Evolutionary conservation across 2,329 filamentous ascomycete species (phyloP).

Genomic region (Aspergillus pseudoglaucus): DNA sequence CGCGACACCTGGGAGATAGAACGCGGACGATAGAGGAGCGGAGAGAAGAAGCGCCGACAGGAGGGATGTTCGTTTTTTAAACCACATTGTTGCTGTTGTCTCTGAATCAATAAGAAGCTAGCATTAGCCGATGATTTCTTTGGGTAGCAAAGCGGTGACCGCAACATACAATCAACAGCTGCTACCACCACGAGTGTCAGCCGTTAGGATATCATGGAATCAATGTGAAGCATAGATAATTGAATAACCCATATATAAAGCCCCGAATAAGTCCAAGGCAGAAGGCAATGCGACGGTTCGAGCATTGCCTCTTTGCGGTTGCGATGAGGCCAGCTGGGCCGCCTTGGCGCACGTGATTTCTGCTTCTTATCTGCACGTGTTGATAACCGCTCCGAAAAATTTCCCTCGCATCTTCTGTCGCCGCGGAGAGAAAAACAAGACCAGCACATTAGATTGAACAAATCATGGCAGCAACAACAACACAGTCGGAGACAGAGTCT

Average conservation of each 20-base stretch:
- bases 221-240: not conserved
- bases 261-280: not conserved
- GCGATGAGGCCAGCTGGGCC: slow-evolving; percentile 12
- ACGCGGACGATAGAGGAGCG: slow-evolving; percentile 52
- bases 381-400: slow-evolving; percentile 18
- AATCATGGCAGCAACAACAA: slow-evolving; percentile 20
- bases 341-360: slow-evolving; percentile 13
- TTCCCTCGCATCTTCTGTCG: slow-evolving; percentile 10
- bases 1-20: slow-evolving; percentile 94
- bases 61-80: slow-evolving; percentile 23
- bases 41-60: slow-evolving; percentile 26
- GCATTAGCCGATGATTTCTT: not conserved
- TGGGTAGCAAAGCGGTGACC: not conserved
- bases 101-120: slow-evolving; percentile 5
- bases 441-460: not conserved
- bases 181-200: slow-evolving; percentile 8
- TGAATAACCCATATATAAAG: not conserved
- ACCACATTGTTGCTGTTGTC: slow-evolving; percentile 29
- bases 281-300: not conserved
- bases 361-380: slow-evolving; percentile 15
- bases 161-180: slow-evolving; percentile 16
- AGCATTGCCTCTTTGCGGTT: not conserved
- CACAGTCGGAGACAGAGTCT: slow-evolving; percentile 15
- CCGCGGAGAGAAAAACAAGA: not conserved
- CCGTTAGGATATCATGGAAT: slow-evolving; percentile 8